A percentile compares a stretch with the other conserved stretches of the same genome.
These are phyloP conservation scores for Leavenworthia alabamica DNA, from an alignment of 345 rosid genomes.

Conservation along the genomic window DNA sequence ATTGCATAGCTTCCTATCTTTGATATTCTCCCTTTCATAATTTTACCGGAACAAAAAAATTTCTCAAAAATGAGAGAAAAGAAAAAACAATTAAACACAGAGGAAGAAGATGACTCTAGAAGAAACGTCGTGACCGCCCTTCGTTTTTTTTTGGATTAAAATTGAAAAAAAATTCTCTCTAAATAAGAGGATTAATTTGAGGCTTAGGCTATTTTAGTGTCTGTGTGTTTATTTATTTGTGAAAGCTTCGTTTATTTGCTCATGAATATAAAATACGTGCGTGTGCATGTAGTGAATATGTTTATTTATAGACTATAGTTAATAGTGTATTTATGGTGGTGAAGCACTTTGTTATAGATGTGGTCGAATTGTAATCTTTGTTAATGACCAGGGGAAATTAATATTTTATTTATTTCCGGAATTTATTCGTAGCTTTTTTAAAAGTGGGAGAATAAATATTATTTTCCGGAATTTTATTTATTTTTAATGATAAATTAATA, in stretches of 20 bases:
- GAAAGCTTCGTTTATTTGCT: neutral
- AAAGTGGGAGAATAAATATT: neutral
- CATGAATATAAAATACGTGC: neutral
- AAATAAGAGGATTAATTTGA: slow-evolving; percentile 17
- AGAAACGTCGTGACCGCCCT: slow-evolving; percentile 28
- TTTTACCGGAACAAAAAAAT: neutral
- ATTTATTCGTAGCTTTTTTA: neutral
- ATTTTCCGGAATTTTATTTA: neutral
- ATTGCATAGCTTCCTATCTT: slow-evolving; percentile 89
- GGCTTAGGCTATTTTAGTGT: slow-evolving; percentile 14
- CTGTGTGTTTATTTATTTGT: neutral
- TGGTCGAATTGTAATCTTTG: slow-evolving; percentile 9
- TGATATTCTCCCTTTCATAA: slow-evolving; percentile 49
- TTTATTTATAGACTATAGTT: neutral
- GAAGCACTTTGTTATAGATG: slow-evolving; percentile 13
- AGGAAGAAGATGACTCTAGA: slow-evolving; percentile 8
- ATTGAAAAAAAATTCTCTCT: neutral
- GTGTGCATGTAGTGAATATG: slow-evolving; percentile 12
- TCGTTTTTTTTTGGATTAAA: neutral
- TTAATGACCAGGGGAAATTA: neutral
- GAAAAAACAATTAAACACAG: neutral
- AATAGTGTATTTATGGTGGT: slow-evolving; percentile 7
- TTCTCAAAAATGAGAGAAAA: neutral
- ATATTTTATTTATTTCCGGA: slow-evolving; percentile 18
- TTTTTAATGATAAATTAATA: neutral